Base-by-base conservation (phyloP, 805 yeast species). In the Tetrapisispora taiwanensis region DNA sequence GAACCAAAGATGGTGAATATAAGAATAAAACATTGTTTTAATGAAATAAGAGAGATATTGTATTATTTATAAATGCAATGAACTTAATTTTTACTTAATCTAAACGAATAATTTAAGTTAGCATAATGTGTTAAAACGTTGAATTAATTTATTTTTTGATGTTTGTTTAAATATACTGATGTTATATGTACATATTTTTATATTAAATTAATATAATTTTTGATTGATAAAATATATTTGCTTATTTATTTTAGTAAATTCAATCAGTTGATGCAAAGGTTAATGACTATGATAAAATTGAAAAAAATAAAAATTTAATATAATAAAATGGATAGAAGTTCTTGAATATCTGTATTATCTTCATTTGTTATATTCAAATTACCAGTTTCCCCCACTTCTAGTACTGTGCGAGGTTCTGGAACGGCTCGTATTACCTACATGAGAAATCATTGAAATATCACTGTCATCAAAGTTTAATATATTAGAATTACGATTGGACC, bases 391-490 rank as follows among this genome's bases (percentile, higher is more conserved):
- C 4, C 65, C 66, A 44, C 66, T 60, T 46, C 66, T 56, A 30
- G 65, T 61, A n/a, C 62, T 47, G 39, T 56, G 63, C 27, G 54
- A 15, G 43, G 47, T 52, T 37, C 40, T 37, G 7, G 40, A 27
- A 27, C 32, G 32, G 2, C 24, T 27, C 33, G 52, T 51, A 7
- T 59, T 48, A 3, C 62, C 56, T 22, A 55, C 44, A 39, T 61
- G 65, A n/a, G 66, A 62, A n/a, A 62, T 53, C 66, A 62, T 62
- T 7, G 66, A 62, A 9, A 62, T 56, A 42, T 62, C 66, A 48
- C 60, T 57, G 49, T 60, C 65, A 39, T 62, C 66, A 39, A 52
- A 54, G 33, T 51, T 51, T 36, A 50, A 47, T 20, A 48, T 44
- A 32, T 51, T 51, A 19, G 53, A 48, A 33, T 47, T 46, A 19